Percentiles rank a stretch among this genome's conserved stretches.
Conservation (phyloP, 768 basidiomycete genomes). For the Floccularia luteovirens region DNA sequence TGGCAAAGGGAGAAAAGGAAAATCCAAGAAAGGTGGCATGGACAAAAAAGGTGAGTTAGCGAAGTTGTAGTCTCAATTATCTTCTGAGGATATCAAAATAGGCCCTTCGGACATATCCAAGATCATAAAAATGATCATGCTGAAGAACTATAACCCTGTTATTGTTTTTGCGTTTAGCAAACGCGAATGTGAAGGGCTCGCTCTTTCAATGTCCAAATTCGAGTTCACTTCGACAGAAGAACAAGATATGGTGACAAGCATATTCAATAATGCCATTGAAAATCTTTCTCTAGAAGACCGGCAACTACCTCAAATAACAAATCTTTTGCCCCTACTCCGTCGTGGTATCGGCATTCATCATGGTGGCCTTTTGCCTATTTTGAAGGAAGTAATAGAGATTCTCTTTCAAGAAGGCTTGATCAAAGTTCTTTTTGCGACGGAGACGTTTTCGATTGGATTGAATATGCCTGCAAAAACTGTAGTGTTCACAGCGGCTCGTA, state of each 20-base stretch:
- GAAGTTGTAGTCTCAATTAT: too few relatives aligned
- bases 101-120: slow-evolving; percentile 93
- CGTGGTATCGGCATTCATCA: slow-evolving; percentile 98
- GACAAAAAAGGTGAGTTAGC: slow-evolving; percentile 66
- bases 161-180: slow-evolving; percentile 99
- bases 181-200: slow-evolving; percentile 92
- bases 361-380: slow-evolving; percentile 91
- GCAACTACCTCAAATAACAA: slow-evolving; percentile 86
- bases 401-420: slow-evolving; percentile 97
- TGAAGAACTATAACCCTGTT: slow-evolving; percentile 95
- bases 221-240: slow-evolving; percentile 94
- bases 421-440: slow-evolving; percentile 97
- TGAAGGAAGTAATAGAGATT: slow-evolving; percentile 99
- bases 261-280: slow-evolving; percentile 93
- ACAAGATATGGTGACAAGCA: slow-evolving; percentile 75
- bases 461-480: slow-evolving; percentile 99
- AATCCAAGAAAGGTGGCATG: slow-evolving; percentile 87
- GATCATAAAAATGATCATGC: slow-evolving; percentile 97
- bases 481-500: slow-evolving; percentile 91
- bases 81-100: slow-evolving; percentile 16
- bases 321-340: slow-evolving; percentile 86
- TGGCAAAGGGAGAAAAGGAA: slow-evolving; percentile 88
- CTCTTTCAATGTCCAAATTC: slow-evolving; percentile 87
- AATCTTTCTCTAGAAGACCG: slow-evolving; percentile 83
- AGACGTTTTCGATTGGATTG: slow-evolving; percentile 95